Conservation (phyloP, 1,284 basidiomycete genomes). For the Trametes pubescens region DNA sequence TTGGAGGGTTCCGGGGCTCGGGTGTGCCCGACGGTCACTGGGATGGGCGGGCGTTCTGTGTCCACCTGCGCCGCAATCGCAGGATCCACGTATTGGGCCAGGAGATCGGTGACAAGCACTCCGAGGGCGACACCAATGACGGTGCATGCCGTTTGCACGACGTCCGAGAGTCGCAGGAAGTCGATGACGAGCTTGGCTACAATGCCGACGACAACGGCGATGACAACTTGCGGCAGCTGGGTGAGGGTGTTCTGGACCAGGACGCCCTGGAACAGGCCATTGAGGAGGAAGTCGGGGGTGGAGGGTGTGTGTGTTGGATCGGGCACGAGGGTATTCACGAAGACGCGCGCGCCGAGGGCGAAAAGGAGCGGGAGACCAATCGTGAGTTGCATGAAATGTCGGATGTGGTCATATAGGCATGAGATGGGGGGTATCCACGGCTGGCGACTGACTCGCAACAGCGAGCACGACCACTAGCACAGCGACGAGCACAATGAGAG, state of each 20-base stretch:
- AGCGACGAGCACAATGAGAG: constrained; percentile 22
- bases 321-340: constrained; percentile 58
- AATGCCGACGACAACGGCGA: constrained; percentile 64
- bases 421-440: constrained; percentile 30
- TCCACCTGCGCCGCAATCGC: constrained; percentile 33
- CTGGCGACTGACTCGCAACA: constrained; percentile 35
- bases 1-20: constrained; percentile 33
- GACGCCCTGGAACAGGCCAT: constrained; percentile 78
- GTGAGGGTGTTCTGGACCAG: constrained; percentile 71
- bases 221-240: constrained; percentile 59
- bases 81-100: constrained; percentile 67
- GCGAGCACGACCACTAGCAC: constrained; percentile 32
- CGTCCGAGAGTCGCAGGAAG: constrained; percentile 60
- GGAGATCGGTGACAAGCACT: constrained; percentile 69
- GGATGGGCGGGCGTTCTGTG: constrained; percentile 14
- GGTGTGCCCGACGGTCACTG: constrained; percentile 22
- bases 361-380: constrained; percentile 54
- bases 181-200: constrained; percentile 68
- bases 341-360: constrained; percentile 73
- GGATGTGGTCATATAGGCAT: constrained; percentile 37
- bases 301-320: constrained; percentile 46
- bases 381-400: constrained; percentile 48
- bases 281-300: constrained; percentile 66
- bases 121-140: constrained; percentile 70
- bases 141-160: constrained; percentile 60